Conservation (phyloP, 352 stramenopile species). For the Phytophthora idaei region DNA sequence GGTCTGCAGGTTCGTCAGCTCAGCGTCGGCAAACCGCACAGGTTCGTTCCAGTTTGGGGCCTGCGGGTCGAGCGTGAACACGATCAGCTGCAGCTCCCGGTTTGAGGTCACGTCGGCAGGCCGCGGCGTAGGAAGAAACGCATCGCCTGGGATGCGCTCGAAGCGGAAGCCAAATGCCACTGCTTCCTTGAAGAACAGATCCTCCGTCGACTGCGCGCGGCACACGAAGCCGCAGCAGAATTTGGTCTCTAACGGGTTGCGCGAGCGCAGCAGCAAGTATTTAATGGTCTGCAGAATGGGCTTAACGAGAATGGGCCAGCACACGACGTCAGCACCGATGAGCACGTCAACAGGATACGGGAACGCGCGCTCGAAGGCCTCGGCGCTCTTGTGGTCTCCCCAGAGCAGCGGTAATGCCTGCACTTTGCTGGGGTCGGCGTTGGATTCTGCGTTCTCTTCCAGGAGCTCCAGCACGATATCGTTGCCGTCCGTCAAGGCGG, state of each 20-base stretch:
- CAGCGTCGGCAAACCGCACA: constrained; percentile 43
- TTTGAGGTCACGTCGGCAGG: constrained; percentile 49
- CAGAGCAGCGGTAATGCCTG: constrained; percentile 51
- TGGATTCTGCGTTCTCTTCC: constrained; percentile 43
- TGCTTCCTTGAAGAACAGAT: constrained; percentile 56
- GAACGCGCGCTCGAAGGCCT: constrained; percentile 54
- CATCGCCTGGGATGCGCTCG: constrained; percentile 37
- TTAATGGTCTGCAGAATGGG: constrained; percentile 79
- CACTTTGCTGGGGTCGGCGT: constrained; percentile 42
- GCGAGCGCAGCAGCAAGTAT: constrained; percentile 51
- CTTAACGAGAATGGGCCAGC: constrained; percentile 71
- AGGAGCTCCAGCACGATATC: constrained; percentile 73
- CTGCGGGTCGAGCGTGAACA: constrained; percentile 49
- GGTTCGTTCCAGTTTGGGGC: constrained; percentile 42
- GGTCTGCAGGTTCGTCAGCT: constrained; percentile 51
- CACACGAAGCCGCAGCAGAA: constrained; percentile 77
- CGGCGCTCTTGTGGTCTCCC: constrained; percentile 50
- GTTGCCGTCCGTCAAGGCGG: constrained; percentile 71
- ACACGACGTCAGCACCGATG: constrained; percentile 74
- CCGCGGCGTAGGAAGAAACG: constrained; percentile 48
- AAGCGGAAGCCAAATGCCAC: constrained; percentile 48
- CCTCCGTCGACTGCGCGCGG: constrained; percentile 55
- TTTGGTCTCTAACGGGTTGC: constrained; percentile 37
- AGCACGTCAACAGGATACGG: constrained; percentile 57
- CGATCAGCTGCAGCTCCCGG: constrained; percentile 52